Conservation (phyloP, 2,329 filamentous ascomycete species). For the Aureobasidium melanogenum region DNA sequence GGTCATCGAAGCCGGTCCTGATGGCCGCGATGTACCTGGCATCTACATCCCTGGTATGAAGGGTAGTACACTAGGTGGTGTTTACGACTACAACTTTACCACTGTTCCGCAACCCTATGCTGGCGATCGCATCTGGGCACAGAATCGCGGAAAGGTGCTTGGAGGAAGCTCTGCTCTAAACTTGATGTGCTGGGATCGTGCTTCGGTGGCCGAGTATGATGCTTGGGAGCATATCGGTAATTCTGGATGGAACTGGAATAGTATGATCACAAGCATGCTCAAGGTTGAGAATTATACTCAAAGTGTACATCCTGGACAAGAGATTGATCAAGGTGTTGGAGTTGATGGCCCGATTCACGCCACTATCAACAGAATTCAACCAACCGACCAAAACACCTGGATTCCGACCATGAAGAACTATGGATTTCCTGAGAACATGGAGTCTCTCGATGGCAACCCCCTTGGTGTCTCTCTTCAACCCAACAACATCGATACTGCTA, state of each 20-base stretch:
- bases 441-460: conserved; percentile 13
- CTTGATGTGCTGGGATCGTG: conserved; percentile 18
- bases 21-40: conserved; percentile 11
- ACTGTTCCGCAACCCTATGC: conserved; percentile 35
- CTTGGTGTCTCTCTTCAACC: conserved; percentile 24
- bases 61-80: conserved; percentile 16
- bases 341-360: conserved; percentile 2
- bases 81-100: conserved; percentile 37
- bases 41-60: conserved; percentile 20
- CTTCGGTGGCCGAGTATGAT: conserved; percentile 22
- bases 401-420: conserved; percentile 15
- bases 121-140: conserved; percentile 26
- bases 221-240: conserved; percentile 28
- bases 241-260: conserved; percentile 36
- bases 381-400: conserved; percentile 16
- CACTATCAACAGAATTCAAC: not conserved
- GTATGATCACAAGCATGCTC: conserved; percentile 21
- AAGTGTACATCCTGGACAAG: conserved; percentile 17
- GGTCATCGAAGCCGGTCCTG: conserved; percentile 24
- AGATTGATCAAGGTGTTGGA: conserved; percentile 12
- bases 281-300: conserved; percentile 28
- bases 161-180: conserved; percentile 33
- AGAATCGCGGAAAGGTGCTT: conserved; percentile 36
- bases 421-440: conserved; percentile 12
- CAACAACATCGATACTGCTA: conserved; percentile 3